Evolutionary conservation across 495 filamentous ascomycete genomes (phyloP).

Genomic region (Penicillium verhagenii): DNA sequence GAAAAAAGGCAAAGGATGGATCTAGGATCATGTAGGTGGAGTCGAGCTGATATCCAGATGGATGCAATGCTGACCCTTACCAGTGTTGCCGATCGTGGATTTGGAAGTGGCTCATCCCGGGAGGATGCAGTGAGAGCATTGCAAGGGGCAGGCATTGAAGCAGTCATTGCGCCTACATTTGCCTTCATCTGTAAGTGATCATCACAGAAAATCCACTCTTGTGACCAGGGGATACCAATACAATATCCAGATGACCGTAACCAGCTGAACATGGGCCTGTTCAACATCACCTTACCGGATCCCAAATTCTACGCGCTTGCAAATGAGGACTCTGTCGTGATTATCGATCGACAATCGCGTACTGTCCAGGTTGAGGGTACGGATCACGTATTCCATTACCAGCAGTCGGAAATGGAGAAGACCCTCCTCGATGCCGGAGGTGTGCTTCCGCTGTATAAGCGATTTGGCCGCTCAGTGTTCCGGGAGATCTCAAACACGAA

Average conservation of each 20-base stretch:
- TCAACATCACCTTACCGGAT: not conserved
- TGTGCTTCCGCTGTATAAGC: not conserved
- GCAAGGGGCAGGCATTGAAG: constrained; percentile 10
- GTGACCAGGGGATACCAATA: not conserved
- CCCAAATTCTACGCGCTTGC: not conserved
- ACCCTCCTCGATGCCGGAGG: not conserved
- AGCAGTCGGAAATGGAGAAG: not conserved
- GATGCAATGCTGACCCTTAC: constrained; percentile 8
- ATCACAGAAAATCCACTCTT: not conserved
- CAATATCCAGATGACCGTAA: not conserved
- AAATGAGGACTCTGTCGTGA: not conserved
- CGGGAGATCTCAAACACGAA: not conserved
- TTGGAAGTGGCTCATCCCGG: constrained; percentile 44
- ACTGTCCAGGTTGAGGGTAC: not conserved
- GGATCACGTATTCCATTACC: not conserved
- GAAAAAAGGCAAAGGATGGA: not conserved
- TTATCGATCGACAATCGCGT: not conserved
- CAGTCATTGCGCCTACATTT: not conserved
- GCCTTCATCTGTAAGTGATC: not conserved
- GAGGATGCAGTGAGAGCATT: constrained; percentile 42
- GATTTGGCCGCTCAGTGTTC: not conserved
- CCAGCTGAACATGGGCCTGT: not conserved
- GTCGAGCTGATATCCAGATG: constrained; percentile 7
- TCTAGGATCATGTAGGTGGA: not conserved
- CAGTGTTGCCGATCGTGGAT: constrained; percentile 39